A percentile compares a stretch with the other conserved stretches of the same genome.
Evolutionary conservation across 805 yeast genomes (phyloP).

Genomic region (Myxozyma nipponensis): DNA sequence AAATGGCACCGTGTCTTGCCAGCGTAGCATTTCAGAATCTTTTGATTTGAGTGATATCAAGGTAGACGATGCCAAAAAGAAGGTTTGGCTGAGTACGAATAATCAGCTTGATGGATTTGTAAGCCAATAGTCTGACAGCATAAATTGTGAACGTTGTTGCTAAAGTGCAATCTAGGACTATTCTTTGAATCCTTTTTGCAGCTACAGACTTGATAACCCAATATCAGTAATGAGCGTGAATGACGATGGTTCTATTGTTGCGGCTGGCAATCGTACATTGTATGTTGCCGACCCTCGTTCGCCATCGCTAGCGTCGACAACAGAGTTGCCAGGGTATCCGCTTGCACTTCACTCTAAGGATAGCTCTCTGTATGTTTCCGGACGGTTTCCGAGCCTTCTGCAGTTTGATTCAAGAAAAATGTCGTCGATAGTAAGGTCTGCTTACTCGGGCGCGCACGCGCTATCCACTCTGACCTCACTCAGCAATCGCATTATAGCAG

Average conservation of each 20-base stretch:
- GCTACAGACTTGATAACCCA: not conserved
- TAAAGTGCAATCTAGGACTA: conserved; percentile 4
- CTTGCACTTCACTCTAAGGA: conserved; percentile 10
- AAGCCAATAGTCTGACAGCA: not conserved
- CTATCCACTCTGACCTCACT: conserved; percentile 10
- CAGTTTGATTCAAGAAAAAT: conserved; percentile 18
- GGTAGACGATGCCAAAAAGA: conserved; percentile 1
- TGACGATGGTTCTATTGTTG: conserved; percentile 1
- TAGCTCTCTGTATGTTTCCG: conserved; percentile 18
- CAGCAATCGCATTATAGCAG: conserved; percentile 16
- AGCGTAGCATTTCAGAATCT: conserved; percentile 4
- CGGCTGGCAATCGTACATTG: conserved; percentile 1
- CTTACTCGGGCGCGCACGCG: conserved; percentile 28
- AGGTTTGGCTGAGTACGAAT: conserved; percentile 20
- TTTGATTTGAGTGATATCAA: conserved; percentile 6
- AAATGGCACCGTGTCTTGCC: conserved; percentile 3
- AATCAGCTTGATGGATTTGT: conserved; percentile 24
- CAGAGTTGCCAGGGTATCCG: conserved; percentile 20
- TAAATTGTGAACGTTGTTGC: not conserved
- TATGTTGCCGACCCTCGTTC: conserved; percentile 3
- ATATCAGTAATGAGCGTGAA: conserved; percentile 10
- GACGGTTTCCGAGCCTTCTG: conserved; percentile 23
- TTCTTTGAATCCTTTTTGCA: conserved; percentile 10
- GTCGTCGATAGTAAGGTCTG: conserved; percentile 4
- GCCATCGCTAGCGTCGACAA: conserved; percentile 5